Percentiles rank a stretch among this genome's conserved stretches.
Conservation (phyloP, 75 land plant species). For the Isoetes taiwanensis region DNA sequence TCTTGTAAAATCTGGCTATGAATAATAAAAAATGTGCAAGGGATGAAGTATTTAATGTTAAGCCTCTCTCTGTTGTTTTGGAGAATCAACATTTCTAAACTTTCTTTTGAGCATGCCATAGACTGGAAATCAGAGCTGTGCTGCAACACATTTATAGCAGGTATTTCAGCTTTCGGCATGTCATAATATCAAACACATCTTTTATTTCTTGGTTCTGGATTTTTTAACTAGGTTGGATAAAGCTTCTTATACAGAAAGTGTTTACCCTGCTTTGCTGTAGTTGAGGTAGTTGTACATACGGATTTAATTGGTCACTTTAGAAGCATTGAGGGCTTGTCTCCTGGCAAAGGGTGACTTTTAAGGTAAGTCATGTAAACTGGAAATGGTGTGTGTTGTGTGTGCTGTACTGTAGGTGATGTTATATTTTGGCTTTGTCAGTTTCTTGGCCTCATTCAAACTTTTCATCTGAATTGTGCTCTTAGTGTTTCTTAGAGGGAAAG, state of each 20-base stretch:
- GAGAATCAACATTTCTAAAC: constrained; percentile 84
- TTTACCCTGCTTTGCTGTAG: too few species aligned
- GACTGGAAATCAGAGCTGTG: constrained; percentile 67
- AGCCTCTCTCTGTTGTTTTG: neutral
- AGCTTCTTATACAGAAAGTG: too few species aligned
- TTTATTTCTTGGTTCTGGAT: too few species aligned
- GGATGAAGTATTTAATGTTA: neutral
- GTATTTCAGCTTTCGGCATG: too few species aligned
- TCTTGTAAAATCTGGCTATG: neutral
- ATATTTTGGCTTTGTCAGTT: neutral
- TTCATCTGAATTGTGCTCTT: neutral
- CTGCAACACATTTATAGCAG: constrained; percentile 99
- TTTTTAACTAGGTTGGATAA: too few species aligned
- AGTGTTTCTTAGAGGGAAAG: constrained; percentile 99
- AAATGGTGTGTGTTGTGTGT: too few species aligned
- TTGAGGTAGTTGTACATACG: constrained; percentile 95
- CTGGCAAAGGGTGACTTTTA: constrained; percentile 99
- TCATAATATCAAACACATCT: too few species aligned
- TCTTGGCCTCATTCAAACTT: neutral
- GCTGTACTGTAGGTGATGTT: too few species aligned
- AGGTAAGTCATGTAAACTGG: too few species aligned
- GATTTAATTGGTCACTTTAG: constrained; percentile 93
- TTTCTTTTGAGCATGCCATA: constrained; percentile 77
- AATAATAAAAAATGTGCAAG: neutral
- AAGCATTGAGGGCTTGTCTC: constrained; percentile 89